Conservation (phyloP, 2,329 filamentous ascomycete genomes). For the Aspergillus nomiae region DNA sequence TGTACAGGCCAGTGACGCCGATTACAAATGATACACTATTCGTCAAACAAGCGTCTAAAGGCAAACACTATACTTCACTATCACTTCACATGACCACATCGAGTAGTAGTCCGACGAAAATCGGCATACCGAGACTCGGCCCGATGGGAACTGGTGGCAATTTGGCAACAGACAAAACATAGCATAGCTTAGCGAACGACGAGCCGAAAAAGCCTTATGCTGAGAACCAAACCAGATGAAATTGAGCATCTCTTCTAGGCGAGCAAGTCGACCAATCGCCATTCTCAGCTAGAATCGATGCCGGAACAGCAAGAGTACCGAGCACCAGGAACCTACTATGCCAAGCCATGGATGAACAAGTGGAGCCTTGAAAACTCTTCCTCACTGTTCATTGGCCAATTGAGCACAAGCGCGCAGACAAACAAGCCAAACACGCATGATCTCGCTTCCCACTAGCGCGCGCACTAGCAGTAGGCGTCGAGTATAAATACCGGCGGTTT, state of each 20-base stretch:
- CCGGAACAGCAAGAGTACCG: background rate
- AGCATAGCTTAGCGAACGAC: no score
- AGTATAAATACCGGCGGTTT: background rate
- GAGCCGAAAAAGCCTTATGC: background rate
- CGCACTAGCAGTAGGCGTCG: background rate
- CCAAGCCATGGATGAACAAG: background rate
- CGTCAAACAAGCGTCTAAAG: background rate
- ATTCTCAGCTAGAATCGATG: background rate
- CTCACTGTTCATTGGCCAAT: background rate
- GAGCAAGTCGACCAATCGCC: background rate
- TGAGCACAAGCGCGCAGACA: background rate
- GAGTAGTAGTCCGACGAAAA: no score
- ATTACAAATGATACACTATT: background rate
- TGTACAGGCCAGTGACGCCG: background rate
- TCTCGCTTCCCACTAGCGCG: conserved; percentile 27
- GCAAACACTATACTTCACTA: background rate
- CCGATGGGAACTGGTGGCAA: background rate
- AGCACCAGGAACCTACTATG: background rate
- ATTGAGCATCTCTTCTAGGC: background rate
- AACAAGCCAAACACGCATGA: conserved; percentile 21
- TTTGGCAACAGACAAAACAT: background rate
- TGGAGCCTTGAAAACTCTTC: background rate
- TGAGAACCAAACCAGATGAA: background rate
- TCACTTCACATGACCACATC: background rate
- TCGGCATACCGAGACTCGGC: background rate